Conservation (phyloP, 345 rosid genomes). For the Garcia nutans region DNA sequence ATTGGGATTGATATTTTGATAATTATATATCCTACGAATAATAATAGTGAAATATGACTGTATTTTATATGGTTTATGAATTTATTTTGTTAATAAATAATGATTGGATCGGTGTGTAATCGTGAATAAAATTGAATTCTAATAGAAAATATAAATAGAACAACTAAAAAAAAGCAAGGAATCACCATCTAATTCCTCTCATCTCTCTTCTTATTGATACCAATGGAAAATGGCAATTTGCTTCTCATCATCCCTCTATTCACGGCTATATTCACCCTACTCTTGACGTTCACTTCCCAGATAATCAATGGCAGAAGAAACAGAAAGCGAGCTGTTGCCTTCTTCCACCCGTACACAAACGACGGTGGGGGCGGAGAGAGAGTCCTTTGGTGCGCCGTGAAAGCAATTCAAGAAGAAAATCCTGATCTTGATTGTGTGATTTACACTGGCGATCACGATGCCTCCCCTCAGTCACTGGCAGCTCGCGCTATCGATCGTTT, state of each 20-base stretch:
- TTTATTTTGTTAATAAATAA: no score
- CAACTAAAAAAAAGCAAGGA: no score
- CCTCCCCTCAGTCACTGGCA: conserved; percentile 53
- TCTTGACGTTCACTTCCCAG: conserved; percentile 35
- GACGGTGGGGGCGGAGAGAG: conserved; percentile 99
- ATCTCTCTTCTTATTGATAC: background rate
- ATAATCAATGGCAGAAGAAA: conserved; percentile 40
- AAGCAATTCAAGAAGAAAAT: conserved; percentile 75
- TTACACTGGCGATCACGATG: conserved; percentile 78
- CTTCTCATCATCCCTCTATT: conserved; percentile 23
- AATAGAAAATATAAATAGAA: no score
- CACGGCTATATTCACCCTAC: conserved; percentile 38
- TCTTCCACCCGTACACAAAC: conserved; percentile 94
- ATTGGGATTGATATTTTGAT: no score
- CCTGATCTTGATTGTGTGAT: conserved; percentile 65
- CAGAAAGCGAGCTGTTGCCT: conserved; percentile 59
- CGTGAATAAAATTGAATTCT: no score
- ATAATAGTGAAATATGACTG: no score
- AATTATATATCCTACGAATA: no score
- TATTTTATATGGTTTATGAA: no score
- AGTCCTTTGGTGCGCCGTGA: conserved; percentile 95
- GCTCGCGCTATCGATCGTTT: conserved; percentile 79
- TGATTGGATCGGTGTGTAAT: no score
- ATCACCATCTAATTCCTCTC: background rate
- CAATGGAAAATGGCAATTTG: conserved; percentile 7